Conservation (phyloP, 2,329 filamentous ascomycete species). For the Mycocentrospora acerina region DNA sequence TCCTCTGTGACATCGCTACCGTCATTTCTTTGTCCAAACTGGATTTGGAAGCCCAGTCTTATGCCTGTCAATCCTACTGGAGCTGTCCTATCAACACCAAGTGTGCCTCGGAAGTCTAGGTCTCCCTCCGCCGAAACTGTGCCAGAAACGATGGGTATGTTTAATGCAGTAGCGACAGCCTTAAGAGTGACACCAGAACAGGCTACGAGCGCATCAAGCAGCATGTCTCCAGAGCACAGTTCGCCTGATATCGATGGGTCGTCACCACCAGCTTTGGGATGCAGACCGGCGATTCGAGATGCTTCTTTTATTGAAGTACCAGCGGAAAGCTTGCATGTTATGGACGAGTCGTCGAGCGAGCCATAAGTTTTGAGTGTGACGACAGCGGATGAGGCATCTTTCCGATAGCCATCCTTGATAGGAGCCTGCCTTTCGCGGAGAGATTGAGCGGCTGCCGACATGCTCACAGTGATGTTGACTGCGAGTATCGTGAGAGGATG, state of each 20-base stretch:
- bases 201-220: constrained; percentile 53
- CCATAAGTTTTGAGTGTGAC: constrained; percentile 50
- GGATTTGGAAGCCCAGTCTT: constrained; percentile 47
- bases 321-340: constrained; percentile 51
- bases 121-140: constrained; percentile 50
- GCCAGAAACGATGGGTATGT: constrained; percentile 47
- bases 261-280: constrained; percentile 50
- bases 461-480: constrained; percentile 6
- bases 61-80: constrained; percentile 53
- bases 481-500: not conserved
- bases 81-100: constrained; percentile 50
- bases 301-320: constrained; percentile 45
- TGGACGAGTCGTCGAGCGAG: constrained; percentile 47
- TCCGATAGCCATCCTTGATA: constrained; percentile 50
- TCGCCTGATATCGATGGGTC: constrained; percentile 48
- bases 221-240: constrained; percentile 53
- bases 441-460: constrained; percentile 31
- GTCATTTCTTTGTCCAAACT: constrained; percentile 36
- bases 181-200: constrained; percentile 55
- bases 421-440: constrained; percentile 53
- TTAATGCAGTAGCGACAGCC: constrained; percentile 52
- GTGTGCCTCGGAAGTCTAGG: constrained; percentile 52
- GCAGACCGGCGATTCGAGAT: constrained; percentile 48
- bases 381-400: constrained; percentile 47
- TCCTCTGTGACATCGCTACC: constrained; percentile 43